Conservation (phyloP, 75 land plant genomes). For the Sequoiadendron giganteum region DNA sequence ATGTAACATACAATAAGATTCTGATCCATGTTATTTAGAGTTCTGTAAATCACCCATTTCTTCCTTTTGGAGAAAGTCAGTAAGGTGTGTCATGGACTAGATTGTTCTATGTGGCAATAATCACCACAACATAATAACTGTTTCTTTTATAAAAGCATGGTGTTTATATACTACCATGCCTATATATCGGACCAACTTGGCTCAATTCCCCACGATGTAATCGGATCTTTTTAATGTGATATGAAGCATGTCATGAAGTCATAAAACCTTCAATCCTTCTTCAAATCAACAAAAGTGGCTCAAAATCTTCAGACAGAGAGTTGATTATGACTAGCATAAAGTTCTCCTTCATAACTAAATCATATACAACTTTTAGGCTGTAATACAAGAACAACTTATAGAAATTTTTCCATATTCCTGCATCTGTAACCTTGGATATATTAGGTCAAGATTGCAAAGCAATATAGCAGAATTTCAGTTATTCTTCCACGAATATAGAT, state of each 20-base stretch:
- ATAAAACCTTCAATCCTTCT: background rate
- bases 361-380: background rate
- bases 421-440: background rate
- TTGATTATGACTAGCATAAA: background rate
- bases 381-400: background rate
- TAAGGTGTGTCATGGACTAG: background rate
- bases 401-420: background rate
- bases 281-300: background rate
- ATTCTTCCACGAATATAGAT: background rate
- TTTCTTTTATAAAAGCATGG: background rate
- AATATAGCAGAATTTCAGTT: background rate
- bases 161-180: background rate
- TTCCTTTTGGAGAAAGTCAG: background rate
- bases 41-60: background rate
- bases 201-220: background rate
- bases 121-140: background rate
- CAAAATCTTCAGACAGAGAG: background rate
- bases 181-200: slow-evolving; percentile 9
- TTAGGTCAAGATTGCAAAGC: background rate
- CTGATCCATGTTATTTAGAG: slow-evolving; percentile 1
- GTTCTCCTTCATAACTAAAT: background rate
- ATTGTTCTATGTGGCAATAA: background rate
- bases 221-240: background rate
- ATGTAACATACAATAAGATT: background rate
- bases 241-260: background rate